Percentiles rank a stretch among this genome's conserved stretches.
phyloP scores from a whole-genome alignment of 164 flowering plant species.

The Kalanchoe fedtschenkoi region DNA sequence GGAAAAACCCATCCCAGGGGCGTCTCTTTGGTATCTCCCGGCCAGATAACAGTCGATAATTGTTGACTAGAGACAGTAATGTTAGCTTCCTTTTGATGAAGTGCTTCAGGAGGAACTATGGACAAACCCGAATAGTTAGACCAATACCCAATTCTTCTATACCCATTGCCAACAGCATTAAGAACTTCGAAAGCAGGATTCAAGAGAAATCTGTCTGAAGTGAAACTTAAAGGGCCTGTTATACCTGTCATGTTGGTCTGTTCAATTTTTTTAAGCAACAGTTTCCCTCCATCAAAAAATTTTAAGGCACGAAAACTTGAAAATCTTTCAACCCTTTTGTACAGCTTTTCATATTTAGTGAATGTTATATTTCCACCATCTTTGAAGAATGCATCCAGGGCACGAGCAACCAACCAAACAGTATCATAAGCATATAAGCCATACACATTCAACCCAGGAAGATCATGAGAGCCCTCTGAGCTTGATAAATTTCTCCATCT shows the following conservation, averaged over 20 bases:
- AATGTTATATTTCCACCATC: constrained; percentile 41
- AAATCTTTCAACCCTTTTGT: constrained; percentile 3
- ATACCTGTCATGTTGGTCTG: constrained; percentile 31
- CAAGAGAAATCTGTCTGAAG: constrained; percentile 28
- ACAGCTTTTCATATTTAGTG: constrained; percentile 25
- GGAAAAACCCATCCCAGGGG: constrained; percentile 92
- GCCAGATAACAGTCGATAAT: constrained; percentile 50
- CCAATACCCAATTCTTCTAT: constrained; percentile 64
- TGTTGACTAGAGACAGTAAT: constrained; percentile 24
- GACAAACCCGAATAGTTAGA: constrained; percentile 55
- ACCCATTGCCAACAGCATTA: constrained; percentile 56
- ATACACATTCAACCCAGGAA: constrained; percentile 32
- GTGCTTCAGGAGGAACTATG: constrained; percentile 30
- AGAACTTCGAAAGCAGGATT: constrained; percentile 57
- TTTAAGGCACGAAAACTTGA: constrained; percentile 36
- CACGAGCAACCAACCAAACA: constrained; percentile 52
- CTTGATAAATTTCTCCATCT: constrained; percentile 41
- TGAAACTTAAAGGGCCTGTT: constrained; percentile 46
- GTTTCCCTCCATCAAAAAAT: constrained; percentile 40
- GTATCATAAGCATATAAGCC: constrained; percentile 57
- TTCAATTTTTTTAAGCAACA: constrained; percentile 25
- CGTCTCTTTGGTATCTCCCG: constrained; percentile 39
- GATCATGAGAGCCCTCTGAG: not conserved
- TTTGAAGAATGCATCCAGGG: constrained; percentile 33
- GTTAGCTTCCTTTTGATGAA: constrained; percentile 28